phyloP scores from a whole-genome alignment of 2,329 filamentous ascomycete genomes.

The Trichoderma sp. region DNA sequence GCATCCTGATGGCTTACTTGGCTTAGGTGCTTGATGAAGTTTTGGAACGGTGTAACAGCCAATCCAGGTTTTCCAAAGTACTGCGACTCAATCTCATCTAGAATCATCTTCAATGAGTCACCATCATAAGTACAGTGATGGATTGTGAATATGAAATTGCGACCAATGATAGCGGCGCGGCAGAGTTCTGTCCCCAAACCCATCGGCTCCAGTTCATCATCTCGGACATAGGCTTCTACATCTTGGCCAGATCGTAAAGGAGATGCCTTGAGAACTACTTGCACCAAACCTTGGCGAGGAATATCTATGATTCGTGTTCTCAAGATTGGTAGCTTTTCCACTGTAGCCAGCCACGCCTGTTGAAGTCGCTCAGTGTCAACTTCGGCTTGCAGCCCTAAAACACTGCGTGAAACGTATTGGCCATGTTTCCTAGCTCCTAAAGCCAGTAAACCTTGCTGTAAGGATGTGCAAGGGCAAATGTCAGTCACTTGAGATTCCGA shows the following conservation, averaged over 20 bases:
- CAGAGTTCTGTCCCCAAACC: conserved; percentile 1
- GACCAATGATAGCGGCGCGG: conserved; percentile 1
- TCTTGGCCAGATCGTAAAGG: background rate
- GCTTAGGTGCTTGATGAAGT: conserved; percentile 6
- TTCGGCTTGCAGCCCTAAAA: conserved; percentile 1
- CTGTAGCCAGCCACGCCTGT: conserved; percentile 5
- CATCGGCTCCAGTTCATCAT: conserved; percentile 15
- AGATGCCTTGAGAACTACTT: background rate
- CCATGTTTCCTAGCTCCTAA: background rate
- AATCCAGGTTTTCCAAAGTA: background rate
- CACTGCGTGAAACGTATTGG: conserved; percentile 9
- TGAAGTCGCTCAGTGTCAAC: background rate
- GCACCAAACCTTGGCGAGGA: background rate
- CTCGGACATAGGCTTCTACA: background rate
- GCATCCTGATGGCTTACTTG: background rate
- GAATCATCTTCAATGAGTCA: background rate
- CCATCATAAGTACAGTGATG: conserved; percentile 17
- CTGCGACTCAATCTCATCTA: background rate
- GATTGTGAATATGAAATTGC: conserved; percentile 14
- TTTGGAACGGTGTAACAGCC: background rate
- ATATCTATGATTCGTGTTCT: conserved; percentile 11
- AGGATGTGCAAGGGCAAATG: conserved; percentile 9
- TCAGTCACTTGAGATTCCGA: background rate
- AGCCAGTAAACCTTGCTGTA: conserved; percentile 15
- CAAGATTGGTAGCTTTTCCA: conserved; percentile 4